phyloP scores from a whole-genome alignment of 2,329 filamentous ascomycete genomes.

The Fusarium fujikuroi region DNA sequence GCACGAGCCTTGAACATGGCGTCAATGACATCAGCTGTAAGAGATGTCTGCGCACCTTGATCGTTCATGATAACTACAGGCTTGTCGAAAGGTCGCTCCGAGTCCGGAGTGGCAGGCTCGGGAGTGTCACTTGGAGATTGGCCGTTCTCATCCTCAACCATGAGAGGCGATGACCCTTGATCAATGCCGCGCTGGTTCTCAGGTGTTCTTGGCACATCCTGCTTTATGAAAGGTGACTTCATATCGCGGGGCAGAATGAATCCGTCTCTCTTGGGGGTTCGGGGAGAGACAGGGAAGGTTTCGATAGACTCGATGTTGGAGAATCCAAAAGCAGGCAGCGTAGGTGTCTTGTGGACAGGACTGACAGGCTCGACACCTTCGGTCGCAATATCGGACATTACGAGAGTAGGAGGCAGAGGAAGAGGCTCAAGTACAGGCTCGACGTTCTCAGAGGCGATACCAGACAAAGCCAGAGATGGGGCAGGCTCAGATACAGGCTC shows the following conservation, averaged over 20 bases:
- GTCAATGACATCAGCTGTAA: slow-evolving; percentile 87
- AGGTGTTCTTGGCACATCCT: slow-evolving; percentile 52
- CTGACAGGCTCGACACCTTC: slow-evolving; percentile 55
- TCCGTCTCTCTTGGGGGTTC: slow-evolving; percentile 64
- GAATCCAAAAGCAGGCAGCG: slow-evolving; percentile 52
- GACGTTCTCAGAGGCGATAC: slow-evolving; percentile 50
- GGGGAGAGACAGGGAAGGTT: slow-evolving; percentile 58
- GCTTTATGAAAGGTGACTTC: slow-evolving; percentile 45
- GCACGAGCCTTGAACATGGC: slow-evolving; percentile 68
- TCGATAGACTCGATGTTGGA: slow-evolving; percentile 59
- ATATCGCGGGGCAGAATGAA: slow-evolving; percentile 66
- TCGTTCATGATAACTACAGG: slow-evolving; percentile 65
- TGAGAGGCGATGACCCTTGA: slow-evolving; percentile 56
- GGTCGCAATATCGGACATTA: slow-evolving; percentile 51
- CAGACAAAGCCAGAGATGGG: slow-evolving; percentile 28
- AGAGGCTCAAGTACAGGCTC: slow-evolving; percentile 45
- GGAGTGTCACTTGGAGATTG: slow-evolving; percentile 59
- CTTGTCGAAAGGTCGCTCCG: slow-evolving; percentile 66
- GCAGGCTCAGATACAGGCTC: slow-evolving; percentile 48
- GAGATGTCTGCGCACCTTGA: slow-evolving; percentile 81
- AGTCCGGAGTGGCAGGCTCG: slow-evolving; percentile 62
- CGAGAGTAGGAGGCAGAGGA: slow-evolving; percentile 45
- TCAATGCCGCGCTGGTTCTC: slow-evolving; percentile 56
- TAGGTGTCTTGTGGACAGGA: slow-evolving; percentile 40
- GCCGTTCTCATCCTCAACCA: slow-evolving; percentile 73